Percentiles rank a stretch among this genome's conserved stretches.
Conservation (phyloP, 805 yeast species). For the Metschnikowia santaceciliae region DNA sequence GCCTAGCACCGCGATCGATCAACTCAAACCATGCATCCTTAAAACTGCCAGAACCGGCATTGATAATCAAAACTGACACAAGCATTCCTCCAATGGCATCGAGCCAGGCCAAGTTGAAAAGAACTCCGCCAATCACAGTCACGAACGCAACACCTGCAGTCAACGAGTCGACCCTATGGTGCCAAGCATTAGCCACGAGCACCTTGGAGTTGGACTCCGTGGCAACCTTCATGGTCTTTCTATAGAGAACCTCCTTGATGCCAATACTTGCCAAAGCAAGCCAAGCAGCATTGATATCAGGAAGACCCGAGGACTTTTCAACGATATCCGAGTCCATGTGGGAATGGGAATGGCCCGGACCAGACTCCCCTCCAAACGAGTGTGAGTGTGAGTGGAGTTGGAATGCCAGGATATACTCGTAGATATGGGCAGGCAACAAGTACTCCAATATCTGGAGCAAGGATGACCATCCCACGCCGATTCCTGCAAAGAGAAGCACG, state of each 20-base stretch:
- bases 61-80: constrained; percentile 76
- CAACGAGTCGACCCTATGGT: constrained; percentile 89
- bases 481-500: constrained; percentile 79
- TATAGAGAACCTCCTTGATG: constrained; percentile 84
- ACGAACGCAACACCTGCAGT: constrained; percentile 88
- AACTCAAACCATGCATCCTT: constrained; percentile 68
- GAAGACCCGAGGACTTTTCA: constrained; percentile 14
- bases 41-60: constrained; percentile 79
- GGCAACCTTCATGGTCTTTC: constrained; percentile 80
- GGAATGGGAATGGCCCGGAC: constrained; percentile 14
- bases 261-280: constrained; percentile 85
- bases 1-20: constrained; percentile 65
- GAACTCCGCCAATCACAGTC: constrained; percentile 82
- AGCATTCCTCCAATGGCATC: constrained; percentile 90
- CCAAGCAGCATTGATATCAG: constrained; percentile 91
- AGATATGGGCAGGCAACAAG: constrained; percentile 55
- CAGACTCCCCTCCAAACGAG: constrained; percentile 15
- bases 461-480: constrained; percentile 87
- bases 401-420: constrained; percentile 49
- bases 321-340: constrained; percentile 4
- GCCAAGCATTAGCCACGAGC: constrained; percentile 97
- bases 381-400: constrained; percentile 56
- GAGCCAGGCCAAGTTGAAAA: constrained; percentile 74
- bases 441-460: constrained; percentile 65
- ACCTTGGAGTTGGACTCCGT: constrained; percentile 77